A percentile compares a stretch with the other conserved stretches of the same genome.
These are phyloP conservation scores for Ormosia emarginata DNA, from an alignment of 306 rosid species.

Conservation along the genomic window DNA sequence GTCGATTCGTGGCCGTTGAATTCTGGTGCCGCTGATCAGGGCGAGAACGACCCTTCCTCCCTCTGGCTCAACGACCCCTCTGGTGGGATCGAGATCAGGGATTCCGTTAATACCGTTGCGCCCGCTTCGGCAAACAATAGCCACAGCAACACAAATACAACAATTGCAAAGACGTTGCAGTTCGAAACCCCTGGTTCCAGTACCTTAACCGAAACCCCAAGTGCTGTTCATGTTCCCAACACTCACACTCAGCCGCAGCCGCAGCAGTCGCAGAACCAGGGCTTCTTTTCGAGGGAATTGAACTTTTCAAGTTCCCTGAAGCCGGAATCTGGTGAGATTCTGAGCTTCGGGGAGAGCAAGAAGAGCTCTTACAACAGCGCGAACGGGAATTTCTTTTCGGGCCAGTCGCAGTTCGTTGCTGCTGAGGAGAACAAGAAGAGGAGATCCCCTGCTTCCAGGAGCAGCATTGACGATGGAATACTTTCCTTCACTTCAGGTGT, in stretches of 20 bases:
- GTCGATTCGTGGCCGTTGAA: slow-evolving; percentile 51
- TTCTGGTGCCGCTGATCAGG: slow-evolving; percentile 46
- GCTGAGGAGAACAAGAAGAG: slow-evolving; percentile 53
- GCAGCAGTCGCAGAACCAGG: slow-evolving; percentile 47
- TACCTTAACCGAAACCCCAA: slow-evolving; percentile 56
- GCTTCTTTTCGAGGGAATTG: slow-evolving; percentile 57
- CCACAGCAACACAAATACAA: no score
- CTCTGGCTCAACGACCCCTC: slow-evolving; percentile 66
- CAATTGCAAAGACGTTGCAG: slow-evolving; percentile 36
- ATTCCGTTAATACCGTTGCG: slow-evolving; percentile 26
- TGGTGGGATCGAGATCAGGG: slow-evolving; percentile 37
- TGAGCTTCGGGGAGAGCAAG: slow-evolving; percentile 75
- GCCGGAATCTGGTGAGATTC: slow-evolving; percentile 86
- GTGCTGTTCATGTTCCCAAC: slow-evolving; percentile 40
- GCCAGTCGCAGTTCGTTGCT: slow-evolving; percentile 41
- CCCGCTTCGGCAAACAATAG: background rate
- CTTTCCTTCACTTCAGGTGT: slow-evolving; percentile 72
- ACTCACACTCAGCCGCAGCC: background rate
- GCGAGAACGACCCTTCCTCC: slow-evolving; percentile 74
- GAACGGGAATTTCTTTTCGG: slow-evolving; percentile 44
- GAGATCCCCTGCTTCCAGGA: slow-evolving; percentile 56
- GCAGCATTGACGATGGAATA: slow-evolving; percentile 69
- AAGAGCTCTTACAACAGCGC: slow-evolving; percentile 26
- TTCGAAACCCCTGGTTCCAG: slow-evolving; percentile 65
- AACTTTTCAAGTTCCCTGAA: slow-evolving; percentile 53